Evolutionary conservation across 2,329 filamentous ascomycete species (phyloP).

Genomic region (Alternaria hordeiaustralica): DNA sequence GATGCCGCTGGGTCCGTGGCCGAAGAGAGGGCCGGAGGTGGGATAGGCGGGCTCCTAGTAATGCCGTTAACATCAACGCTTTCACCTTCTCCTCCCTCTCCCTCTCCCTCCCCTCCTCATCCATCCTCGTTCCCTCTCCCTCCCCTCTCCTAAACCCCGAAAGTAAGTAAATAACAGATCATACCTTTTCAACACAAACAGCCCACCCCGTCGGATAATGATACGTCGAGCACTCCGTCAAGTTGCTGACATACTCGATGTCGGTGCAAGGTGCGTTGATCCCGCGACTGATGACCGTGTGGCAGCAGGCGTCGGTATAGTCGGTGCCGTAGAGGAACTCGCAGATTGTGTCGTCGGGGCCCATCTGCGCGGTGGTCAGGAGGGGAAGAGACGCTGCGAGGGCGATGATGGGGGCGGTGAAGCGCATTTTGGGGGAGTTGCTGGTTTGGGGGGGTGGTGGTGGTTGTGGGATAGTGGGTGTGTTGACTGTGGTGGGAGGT

Average conservation of each 20-base stretch:
- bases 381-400: neutral
- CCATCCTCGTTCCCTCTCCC: too few species aligned
- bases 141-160: too few species aligned
- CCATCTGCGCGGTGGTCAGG: neutral
- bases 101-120: too few species aligned
- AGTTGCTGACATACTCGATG: neutral
- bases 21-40: neutral
- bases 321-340: neutral
- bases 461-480: neutral
- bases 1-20: neutral
- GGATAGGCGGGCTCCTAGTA: neutral
- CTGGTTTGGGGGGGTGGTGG: too few species aligned
- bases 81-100: too few species aligned
- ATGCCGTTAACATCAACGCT: too few species aligned
- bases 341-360: neutral
- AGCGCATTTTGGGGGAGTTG: neutral
- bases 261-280: neutral
- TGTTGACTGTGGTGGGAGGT: neutral
- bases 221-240: neutral
- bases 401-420: neutral
- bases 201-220: neutral
- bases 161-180: too few species aligned
- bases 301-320: neutral
- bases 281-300: neutral
- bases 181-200: neutral